Base-by-base conservation (phyloP, 2,329 filamentous ascomycete genomes). In the Volutella citrinella region DNA sequence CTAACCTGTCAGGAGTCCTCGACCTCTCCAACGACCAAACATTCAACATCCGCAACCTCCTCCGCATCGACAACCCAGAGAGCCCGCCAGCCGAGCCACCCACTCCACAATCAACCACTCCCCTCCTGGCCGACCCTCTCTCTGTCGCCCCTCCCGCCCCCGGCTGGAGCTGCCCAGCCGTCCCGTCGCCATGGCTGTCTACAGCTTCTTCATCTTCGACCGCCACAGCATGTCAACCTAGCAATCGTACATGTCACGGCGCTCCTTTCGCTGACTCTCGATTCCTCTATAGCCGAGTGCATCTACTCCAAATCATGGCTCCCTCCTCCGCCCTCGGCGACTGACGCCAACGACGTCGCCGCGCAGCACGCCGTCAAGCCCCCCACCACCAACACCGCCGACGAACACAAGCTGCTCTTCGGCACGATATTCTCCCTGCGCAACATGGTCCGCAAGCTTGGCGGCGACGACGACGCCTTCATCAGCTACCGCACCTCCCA, bases 201-300 rank as follows among this genome's bases (percentile, higher is more conserved):
- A 94, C 69, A 90, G 89, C 40, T 95, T 98, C 68, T 95, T 95
- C 74, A 96, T 98, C 60, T 98, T 98, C 63, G 93, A 98, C 69
- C 84, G 93, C 48, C 93, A 98, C 67, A 95, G 93, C 96, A 75
- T 59, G 78, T 56, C 30, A 6, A 22, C 26, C 23, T 12, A 30
- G 25, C 16, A n/a, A n/a, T n/a, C n/a, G n/a, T n/a, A n/a, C n/a
- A n/a, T n/a, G n/a, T n/a, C n/a, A n/a, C n/a, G n/a, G n/a, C n/a
- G n/a, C n/a, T n/a, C n/a, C n/a, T n/a, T n/a, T n/a, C n/a, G n/a
- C n/a, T n/a, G n/a, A n/a, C n/a, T n/a, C n/a, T n/a, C n/a, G n/a
- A n/a, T n/a, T n/a, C n/a, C n/a, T 21, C 28, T 25, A 11, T 62
- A 97, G 91, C 93, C 59, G 91, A 97, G 69, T 98, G 93, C 71